Conservation (phyloP, 352 stramenopile genomes). For the Globisporangium cederbergense region DNA sequence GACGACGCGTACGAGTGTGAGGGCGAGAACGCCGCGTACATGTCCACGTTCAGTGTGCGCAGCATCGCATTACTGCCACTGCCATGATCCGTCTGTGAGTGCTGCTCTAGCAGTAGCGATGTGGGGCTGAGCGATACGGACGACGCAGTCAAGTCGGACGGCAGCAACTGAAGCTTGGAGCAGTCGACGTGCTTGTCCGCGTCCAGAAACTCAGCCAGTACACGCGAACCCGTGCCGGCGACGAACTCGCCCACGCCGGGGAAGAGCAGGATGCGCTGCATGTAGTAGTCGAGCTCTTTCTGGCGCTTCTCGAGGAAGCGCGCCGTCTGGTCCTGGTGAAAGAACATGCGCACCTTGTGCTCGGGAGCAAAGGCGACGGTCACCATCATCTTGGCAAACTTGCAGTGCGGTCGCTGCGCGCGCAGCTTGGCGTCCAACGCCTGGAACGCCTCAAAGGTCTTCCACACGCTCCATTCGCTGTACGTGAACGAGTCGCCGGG, state of each 20-base stretch:
- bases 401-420: conserved; percentile 28
- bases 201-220: conserved; percentile 63
- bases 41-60: conserved; percentile 36
- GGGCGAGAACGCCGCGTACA: conserved; percentile 30
- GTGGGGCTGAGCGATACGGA: conserved; percentile 20
- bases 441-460: conserved; percentile 80
- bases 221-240: conserved; percentile 39
- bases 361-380: conserved; percentile 69
- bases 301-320: conserved; percentile 74
- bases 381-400: conserved; percentile 82
- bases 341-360: conserved; percentile 69
- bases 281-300: conserved; percentile 80
- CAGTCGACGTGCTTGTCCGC: conserved; percentile 49
- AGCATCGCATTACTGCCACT: conserved; percentile 8
- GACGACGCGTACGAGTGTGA: conserved; percentile 21
- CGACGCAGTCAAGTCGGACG: conserved; percentile 6
- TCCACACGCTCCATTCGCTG: conserved; percentile 76
- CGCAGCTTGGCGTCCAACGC: conserved; percentile 66
- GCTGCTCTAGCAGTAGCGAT: conserved; percentile 14
- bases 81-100: conserved; percentile 2
- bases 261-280: conserved; percentile 80
- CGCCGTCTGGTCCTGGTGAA: conserved; percentile 64
- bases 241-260: conserved; percentile 63
- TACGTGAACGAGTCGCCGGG: conserved; percentile 30
- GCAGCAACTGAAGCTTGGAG: conserved; percentile 20